Base-by-base conservation (phyloP, 2,329 filamentous ascomycete genomes). In the Coleophoma crateriformis region DNA sequence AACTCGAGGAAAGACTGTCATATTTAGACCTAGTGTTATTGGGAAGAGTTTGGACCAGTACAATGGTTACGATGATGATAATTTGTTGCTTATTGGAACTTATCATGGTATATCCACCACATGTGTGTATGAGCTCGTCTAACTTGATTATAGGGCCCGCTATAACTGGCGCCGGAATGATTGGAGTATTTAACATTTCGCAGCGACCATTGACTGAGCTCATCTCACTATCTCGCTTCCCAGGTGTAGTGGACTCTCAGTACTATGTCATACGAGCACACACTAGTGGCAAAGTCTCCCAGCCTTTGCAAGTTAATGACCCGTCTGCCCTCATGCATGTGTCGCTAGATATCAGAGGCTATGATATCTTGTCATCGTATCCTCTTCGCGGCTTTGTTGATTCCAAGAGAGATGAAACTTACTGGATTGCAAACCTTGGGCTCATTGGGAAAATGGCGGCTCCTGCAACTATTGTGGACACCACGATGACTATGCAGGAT, bases 391-490 rank as follows among this genome's bases (percentile, higher is more conserved):
- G 72, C 0, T 83, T 92, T 55, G 66, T 70, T 1, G 61, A 71
- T 35, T 54, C 64, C 17, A 62, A 63, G 15, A 63, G 70, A 37
- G 52, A 64, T 5, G 59, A 64, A 10, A 59, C 66, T 0, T 70
- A 85, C 0, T 70, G 69, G 40, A 73, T 91, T 2, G 83, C 88
- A 1, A 83, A 86, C 15, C 67, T 97, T 1, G 92, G 92, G 0
- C 72, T 97, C 2, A 56, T 95, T 3, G 87, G 80, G 2, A 96
- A 96, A 67, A 95, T 97, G 88, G 90, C 90, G 0, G 92, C 90
- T 0, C 82, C 85, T 1, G 90, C 89, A 1, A 90, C 90, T 0
- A 77, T 96, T 7, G 71, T 85, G 1, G 75, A 73, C 35, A 84
- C 73, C n/a, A 74, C 78, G 27, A 76, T 84, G 41, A 77, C 76